These are phyloP conservation scores for Hordeum vulgare DNA, from an alignment of 176 grass and related monocot genomes.

Conservation along the genomic window MorexV3_pseudomolecules_assembly NC_058521.1:7780612-7781111, in stretches of 20 bases:
- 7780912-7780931: not conserved
- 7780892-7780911: not conserved
- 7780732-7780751: not conserved
- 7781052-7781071: not conserved
- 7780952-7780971: not conserved
- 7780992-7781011: not conserved
- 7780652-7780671: not conserved
- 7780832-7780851: not conserved
- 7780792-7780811: not conserved
- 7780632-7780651: not conserved
- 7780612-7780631: not conserved
- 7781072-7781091: not conserved
- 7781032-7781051: not conserved
- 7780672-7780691: not conserved
- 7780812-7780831: not conserved
- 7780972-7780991: not conserved
- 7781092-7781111: not conserved
- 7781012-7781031: not conserved
- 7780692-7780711: not conserved
- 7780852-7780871: not conserved
- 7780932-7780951: not conserved
- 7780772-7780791: not conserved
- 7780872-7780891: not conserved
- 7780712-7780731: not conserved
- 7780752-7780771: not conserved